Percentiles rank a stretch among this genome's conserved stretches.
phyloP scores from a whole-genome alignment of 371 early-diverging fungal genomes.

The Mortierella sp. region DNA sequence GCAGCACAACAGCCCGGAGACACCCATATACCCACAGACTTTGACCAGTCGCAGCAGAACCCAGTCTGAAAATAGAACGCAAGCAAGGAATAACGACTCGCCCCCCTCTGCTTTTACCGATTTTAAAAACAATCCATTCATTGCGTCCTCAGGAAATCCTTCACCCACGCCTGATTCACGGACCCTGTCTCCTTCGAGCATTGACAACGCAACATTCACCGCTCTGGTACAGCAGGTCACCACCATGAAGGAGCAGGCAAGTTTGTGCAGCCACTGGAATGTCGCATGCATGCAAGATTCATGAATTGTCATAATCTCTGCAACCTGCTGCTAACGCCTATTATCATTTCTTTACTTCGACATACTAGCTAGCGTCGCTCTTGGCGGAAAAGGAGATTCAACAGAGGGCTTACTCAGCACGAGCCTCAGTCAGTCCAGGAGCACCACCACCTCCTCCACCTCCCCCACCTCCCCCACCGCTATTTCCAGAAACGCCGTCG shows the following conservation, averaged over 20 bases:
- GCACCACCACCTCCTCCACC: conserved; percentile 31
- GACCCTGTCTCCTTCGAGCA: neutral
- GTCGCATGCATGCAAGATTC: too few species aligned
- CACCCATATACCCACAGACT: conserved; percentile 29
- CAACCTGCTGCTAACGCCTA: neutral
- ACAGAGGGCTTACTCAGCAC: conserved; percentile 21
- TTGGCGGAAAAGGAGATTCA: conserved; percentile 34
- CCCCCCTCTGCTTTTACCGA: neutral
- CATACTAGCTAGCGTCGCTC: conserved; percentile 28
- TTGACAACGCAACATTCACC: conserved; percentile 35
- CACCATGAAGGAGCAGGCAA: conserved; percentile 41
- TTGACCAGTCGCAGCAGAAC: neutral
- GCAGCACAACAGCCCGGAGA: neutral
- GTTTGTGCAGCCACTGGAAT: neutral
- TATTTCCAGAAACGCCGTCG: conserved; percentile 5
- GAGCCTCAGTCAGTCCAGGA: neutral
- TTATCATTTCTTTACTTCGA: neutral
- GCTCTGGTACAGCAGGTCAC: conserved; percentile 41
- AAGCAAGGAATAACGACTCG: neutral
- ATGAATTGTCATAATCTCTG: neutral
- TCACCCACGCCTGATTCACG: conserved; percentile 14
- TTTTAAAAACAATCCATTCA: conserved; percentile 9
- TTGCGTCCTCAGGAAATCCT: conserved; percentile 3
- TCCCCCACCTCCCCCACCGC: conserved; percentile 34
- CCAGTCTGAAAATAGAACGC: neutral